Conservation (phyloP, 176 grass and related monocot genomes). For the Triticum dicoccoides region DNA sequence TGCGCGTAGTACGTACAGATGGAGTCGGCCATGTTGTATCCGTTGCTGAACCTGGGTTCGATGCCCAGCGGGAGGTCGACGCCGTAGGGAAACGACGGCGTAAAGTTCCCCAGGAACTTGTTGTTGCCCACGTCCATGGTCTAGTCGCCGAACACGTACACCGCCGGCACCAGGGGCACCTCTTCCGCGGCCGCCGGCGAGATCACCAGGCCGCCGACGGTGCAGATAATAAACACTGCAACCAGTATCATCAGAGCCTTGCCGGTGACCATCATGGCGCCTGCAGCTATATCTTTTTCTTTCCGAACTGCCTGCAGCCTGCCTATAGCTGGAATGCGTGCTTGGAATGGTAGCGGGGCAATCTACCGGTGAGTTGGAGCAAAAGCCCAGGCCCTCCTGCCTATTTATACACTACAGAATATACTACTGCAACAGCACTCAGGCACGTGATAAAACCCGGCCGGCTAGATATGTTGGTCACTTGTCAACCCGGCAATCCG, state of each 20-base stretch:
- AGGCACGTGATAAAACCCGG: not conserved
- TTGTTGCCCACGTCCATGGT: conserved; percentile 66
- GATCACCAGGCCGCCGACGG: not conserved
- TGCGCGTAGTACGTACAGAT: conserved; percentile 14
- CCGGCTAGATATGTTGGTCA: not conserved
- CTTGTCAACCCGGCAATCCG: no score
- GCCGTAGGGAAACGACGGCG: conserved; percentile 44
- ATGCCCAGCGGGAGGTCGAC: conserved; percentile 45
- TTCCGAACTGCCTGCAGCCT: not conserved
- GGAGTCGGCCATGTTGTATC: conserved; percentile 59
- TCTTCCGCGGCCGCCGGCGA: not conserved
- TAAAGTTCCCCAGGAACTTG: conserved; percentile 21
- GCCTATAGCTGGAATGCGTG: conserved; percentile 26
- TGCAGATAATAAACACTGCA: not conserved
- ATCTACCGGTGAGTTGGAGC: conserved; percentile 3
- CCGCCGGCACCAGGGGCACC: conserved; percentile 44
- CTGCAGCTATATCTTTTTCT: not conserved
- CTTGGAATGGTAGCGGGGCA: conserved; percentile 37
- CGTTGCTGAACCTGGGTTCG: conserved; percentile 63
- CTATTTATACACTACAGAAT: not conserved
- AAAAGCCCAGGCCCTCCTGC: not conserved
- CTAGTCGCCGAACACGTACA: conserved; percentile 66
- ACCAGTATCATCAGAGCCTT: conserved; percentile 17
- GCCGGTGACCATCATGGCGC: not conserved
- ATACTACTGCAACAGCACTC: not conserved